Evolutionary conservation across 805 yeast species (phyloP).

Genomic region (Millerozyma acaciae): DNA sequence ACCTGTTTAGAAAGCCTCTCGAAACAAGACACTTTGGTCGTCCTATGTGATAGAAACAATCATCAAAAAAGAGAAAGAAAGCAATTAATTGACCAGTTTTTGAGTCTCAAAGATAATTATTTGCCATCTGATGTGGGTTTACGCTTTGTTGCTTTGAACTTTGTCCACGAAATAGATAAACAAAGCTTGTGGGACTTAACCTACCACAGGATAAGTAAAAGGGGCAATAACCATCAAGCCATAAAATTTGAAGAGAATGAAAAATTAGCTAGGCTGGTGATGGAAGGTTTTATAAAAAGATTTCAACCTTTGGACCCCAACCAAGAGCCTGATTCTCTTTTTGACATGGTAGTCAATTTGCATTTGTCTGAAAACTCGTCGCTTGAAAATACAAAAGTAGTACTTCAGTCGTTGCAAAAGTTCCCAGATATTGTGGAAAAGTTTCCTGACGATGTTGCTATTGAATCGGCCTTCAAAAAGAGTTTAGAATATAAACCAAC

Average conservation of each 20-base stretch:
- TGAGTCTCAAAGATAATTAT: conserved; percentile 38
- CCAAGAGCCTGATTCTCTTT: conserved; percentile 56
- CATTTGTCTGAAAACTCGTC: conserved; percentile 40
- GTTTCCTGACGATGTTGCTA: conserved; percentile 37
- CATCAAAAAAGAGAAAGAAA: conserved; percentile 66
- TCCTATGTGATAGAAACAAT: conserved; percentile 81
- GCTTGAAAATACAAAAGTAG: conserved; percentile 42
- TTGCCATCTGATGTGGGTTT: conserved; percentile 37
- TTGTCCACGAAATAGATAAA: conserved; percentile 40
- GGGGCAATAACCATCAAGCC: conserved; percentile 90
- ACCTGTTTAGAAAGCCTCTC: conserved; percentile 34
- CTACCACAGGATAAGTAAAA: conserved; percentile 48
- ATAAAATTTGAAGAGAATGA: conserved; percentile 55
- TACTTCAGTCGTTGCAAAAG: conserved; percentile 35
- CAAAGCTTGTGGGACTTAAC: conserved; percentile 50
- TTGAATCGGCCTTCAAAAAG: conserved; percentile 44
- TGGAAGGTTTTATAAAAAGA: conserved; percentile 69
- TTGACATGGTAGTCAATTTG: conserved; percentile 64
- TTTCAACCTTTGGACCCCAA: conserved; percentile 55
- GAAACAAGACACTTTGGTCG: conserved; percentile 37
- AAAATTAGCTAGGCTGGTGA: conserved; percentile 51
- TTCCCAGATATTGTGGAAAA: conserved; percentile 31
- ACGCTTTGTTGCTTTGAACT: conserved; percentile 66
- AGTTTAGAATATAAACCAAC: conserved; percentile 58
- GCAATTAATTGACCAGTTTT: conserved; percentile 56